Percentiles rank a stretch among this genome's conserved stretches.
Evolutionary conservation across 169 alveolate genomes (phyloP).

Genomic region (Cryptosporidium felis): DNA sequence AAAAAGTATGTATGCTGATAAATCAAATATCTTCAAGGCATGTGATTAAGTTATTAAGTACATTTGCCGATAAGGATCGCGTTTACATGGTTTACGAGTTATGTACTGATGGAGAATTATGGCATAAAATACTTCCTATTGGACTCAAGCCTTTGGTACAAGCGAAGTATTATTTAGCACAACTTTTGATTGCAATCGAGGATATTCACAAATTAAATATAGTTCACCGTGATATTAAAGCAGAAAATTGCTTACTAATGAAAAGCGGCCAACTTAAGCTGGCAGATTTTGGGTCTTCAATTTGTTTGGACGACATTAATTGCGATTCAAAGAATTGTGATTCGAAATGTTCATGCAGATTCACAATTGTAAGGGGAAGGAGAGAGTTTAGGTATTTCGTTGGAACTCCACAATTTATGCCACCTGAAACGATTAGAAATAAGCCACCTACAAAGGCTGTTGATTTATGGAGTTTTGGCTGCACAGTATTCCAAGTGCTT

Average conservation of each 20-base stretch:
- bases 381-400: slow-evolving; percentile 85
- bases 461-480: slow-evolving; percentile 92
- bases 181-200: slow-evolving; percentile 85
- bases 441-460: slow-evolving; percentile 83
- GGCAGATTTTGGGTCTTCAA: slow-evolving; percentile 82
- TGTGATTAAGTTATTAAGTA: slow-evolving; percentile 12
- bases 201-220: slow-evolving; percentile 89
- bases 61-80: slow-evolving; percentile 27
- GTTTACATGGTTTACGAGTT: slow-evolving; percentile 25
- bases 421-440: slow-evolving; percentile 91
- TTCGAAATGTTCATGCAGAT: slow-evolving; percentile 40
- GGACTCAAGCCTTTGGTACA: slow-evolving; percentile 34
- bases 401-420: slow-evolving; percentile 93
- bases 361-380: slow-evolving; percentile 70
- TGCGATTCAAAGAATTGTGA: slow-evolving; percentile 21
- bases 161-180: slow-evolving; percentile 73
- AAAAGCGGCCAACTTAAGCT: slow-evolving; percentile 26
- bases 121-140: slow-evolving; percentile 51
- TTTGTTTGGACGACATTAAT: slow-evolving; percentile 73
- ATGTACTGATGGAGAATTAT: slow-evolving; percentile 35
- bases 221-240: slow-evolving; percentile 94
- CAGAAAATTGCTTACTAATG: slow-evolving; percentile 76
- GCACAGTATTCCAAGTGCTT: slow-evolving; percentile 87
- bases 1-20: slow-evolving; percentile 1
- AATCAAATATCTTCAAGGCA: not conserved